Base-by-base conservation (phyloP, 208 protist genomes). In the Crithidia fasciculata region DNA sequence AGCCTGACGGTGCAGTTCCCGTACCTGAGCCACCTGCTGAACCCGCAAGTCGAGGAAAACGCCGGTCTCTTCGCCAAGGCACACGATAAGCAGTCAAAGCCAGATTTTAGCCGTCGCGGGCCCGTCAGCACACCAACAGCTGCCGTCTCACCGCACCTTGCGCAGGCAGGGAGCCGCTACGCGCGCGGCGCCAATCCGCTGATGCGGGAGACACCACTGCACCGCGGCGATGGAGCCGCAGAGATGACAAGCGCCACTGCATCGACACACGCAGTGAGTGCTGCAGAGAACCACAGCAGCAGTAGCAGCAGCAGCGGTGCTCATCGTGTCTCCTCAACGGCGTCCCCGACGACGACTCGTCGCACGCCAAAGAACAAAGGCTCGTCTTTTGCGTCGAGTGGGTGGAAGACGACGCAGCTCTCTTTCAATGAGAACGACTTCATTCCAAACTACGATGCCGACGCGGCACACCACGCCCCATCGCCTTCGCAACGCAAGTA, bases 1-100 rank as follows among this genome's bases (percentile, higher is more conserved):
- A 81, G 83, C 49, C 78, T 91, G 82, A 76, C 77, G 36, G 78
- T 92, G 44, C 90, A 95, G 78, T 93, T 95, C 65, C 90, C 90
- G 2, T 95, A 92, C 65, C 77, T 95, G 9, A 86, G 81, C 12
- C 88, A 92, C 67, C 79, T 95, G 8, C 81, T 95, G 54, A 86
- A 84, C 59, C 84, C 87, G 36, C 82, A 89, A 45, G 71, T 79
- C 36, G 86, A 92, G 54, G 87, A 93, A 41, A 82, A 85, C 28
- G 71, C 71, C 50, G 69, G 80, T 16, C 76, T 92, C 4, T 85
- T 92, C 44, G 63, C 74, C 2, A 69, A 78, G 45, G 57, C 65
- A 3, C 74, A 47, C 3, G 74, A 28, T 47, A 80, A 74, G 74
- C 74, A 73, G 55, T 64, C 74, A 5, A 80, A 80, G 62, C 54